phyloP scores from a whole-genome alignment of 2,329 filamentous ascomycete species.

The Stagonosporopsis tanaceti region DNA sequence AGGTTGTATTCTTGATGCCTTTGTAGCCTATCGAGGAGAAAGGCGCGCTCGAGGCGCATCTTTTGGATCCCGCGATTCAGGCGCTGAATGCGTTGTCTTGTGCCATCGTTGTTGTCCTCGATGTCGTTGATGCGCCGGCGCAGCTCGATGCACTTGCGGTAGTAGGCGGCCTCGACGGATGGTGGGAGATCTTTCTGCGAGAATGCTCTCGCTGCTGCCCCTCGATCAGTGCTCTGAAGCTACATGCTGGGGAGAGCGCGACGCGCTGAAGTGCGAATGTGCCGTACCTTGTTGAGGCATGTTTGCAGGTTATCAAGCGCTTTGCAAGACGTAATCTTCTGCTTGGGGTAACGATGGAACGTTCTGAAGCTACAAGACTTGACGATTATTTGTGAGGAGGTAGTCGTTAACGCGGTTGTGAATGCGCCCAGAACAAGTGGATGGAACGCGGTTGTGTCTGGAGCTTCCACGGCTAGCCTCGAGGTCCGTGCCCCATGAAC shows the following conservation, averaged over 20 bases:
- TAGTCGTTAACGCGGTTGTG: conserved; percentile 1
- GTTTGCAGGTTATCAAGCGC: conserved; percentile 8
- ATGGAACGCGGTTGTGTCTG: conserved; percentile 16
- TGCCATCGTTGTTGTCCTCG: conserved; percentile 87
- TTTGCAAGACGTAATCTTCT: background rate
- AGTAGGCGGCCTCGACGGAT: conserved; percentile 94
- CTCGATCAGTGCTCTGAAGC: background rate
- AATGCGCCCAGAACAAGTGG: conserved; percentile 15
- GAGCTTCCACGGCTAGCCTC: conserved; percentile 7
- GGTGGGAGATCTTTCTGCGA: conserved; percentile 68
- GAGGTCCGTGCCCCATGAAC: conserved; percentile 6
- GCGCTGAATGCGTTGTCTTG: conserved; percentile 78
- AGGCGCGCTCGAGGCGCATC: conserved; percentile 83
- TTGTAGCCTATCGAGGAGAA: conserved; percentile 59
- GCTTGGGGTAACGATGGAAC: no score
- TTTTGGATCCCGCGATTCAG: conserved; percentile 89
- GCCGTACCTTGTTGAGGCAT: conserved; percentile 35
- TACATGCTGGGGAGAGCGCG: conserved; percentile 5
- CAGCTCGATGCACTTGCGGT: conserved; percentile 93
- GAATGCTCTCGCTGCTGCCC: conserved; percentile 35
- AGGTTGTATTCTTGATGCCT: conserved; percentile 58
- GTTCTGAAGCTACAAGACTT: background rate
- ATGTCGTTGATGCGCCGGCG: conserved; percentile 92
- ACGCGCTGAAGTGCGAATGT: conserved; percentile 9
- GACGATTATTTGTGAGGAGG: background rate